Evolutionary conservation across 768 basidiomycete genomes (phyloP), one percentile per base, ranked within the genome.

Genomic region (Agaricus blazei): DNA sequence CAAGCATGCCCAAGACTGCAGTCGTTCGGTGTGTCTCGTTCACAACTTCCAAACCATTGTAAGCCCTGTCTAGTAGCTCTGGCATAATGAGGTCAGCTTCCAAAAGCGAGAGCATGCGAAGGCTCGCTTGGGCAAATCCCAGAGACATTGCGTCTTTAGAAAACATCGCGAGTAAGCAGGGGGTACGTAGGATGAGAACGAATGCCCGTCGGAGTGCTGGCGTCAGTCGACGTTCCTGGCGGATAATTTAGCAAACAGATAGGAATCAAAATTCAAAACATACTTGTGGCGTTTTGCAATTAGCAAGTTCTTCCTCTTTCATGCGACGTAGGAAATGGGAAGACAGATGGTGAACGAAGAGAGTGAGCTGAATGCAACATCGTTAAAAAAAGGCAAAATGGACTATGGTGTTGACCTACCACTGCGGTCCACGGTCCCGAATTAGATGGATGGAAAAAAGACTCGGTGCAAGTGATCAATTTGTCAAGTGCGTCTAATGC

Each of bases 21-120:
- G 93, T 93, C 3, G 95, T 97, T 40, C 95, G 76, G 67, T 97
- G 93, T 0, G 96, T 98, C 76, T 98, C 95, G 60, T 95, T 94
- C 15, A 98, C 81, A 9, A 87, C 85, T 66, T 97, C 93, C n/a
- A 98, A 74, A 0, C 93, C 93, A 37, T 88, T 80, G 59, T 96
- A 93, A 1, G 93, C 92, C 29, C 94, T 83, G 63, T 97, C 95
- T 24, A 98, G 77, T 11, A 98, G 75, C 41, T 93, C 87, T 2
- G 94, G 94, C 85, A 98, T 88, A 62, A 98, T 80, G 34, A 96
- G 72, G 15, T 78, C 75, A 0, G 96, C 92, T 63, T 97, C 93
- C 6, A 93, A 75, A 53, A 88, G 73, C 1, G 90, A 84, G 72
- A 98, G 75, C 28, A 79, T 78, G 58, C 88, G 87, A 51, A 98